A percentile compares a stretch with the other conserved stretches of the same genome.
These are phyloP conservation scores for Phlyctochytrium arcticum DNA, from an alignment of 192 early-diverging fungal genomes.

Conservation along the genomic window DNA sequence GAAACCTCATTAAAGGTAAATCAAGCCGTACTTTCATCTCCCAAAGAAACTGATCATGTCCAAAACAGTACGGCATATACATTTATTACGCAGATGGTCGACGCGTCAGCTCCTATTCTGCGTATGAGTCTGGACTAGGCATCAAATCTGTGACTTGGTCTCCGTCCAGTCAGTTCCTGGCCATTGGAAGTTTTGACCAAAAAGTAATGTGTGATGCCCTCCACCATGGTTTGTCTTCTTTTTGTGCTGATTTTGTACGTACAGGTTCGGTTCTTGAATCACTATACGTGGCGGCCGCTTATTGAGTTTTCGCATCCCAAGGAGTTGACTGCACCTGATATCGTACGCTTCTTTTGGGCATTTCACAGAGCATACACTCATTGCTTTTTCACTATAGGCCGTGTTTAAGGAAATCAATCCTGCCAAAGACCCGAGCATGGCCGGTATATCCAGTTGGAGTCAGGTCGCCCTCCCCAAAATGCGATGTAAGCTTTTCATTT, in stretches of 20 bases:
- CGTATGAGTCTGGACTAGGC: conserved; percentile 64
- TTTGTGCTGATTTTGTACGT: not conserved
- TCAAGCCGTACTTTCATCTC: conserved; percentile 52
- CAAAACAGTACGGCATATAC: conserved; percentile 58
- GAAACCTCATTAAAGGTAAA: conserved; percentile 65
- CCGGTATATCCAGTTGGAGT: conserved; percentile 22
- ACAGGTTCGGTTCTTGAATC: conserved; percentile 65
- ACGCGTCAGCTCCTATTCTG: conserved; percentile 37
- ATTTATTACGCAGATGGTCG: conserved; percentile 70
- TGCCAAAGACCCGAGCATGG: conserved; percentile 7
- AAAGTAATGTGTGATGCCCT: conserved; percentile 63
- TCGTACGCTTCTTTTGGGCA: conserved; percentile 17
- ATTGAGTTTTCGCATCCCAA: conserved; percentile 58
- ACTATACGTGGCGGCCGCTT: conserved; percentile 66
- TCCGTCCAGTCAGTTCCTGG: conserved; percentile 70
- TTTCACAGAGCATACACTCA: not conserved
- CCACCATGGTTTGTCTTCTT: too few species aligned
- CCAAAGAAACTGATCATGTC: conserved; percentile 32
- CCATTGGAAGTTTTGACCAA: conserved; percentile 82
- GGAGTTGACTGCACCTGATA: conserved; percentile 24
- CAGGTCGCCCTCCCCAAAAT: conserved; percentile 18
- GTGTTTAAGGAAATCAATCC: conserved; percentile 30
- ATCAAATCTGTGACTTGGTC: conserved; percentile 74
- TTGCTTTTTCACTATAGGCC: not conserved
- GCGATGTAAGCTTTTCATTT: conserved; percentile 27